Conservation (phyloP, 176 grass and related monocot genomes). For the bread wheat (Triticum aestivum) region IWGSC_CS_RefSeq_v2.1 NC_057801.1:722037668-722038167, state of each 20-base stretch:
- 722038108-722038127: conserved; percentile 36
- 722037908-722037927: conserved; percentile 44
- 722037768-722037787: conserved; percentile 59
- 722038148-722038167: conserved; percentile 41
- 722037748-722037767: conserved; percentile 48
- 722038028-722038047: conserved; percentile 29
- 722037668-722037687: conserved; percentile 52
- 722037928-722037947: conserved; percentile 18
- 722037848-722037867: too few species aligned
- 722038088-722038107: conserved; percentile 18
- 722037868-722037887: conserved; percentile 36
- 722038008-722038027: conserved; percentile 61
- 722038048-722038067: conserved; percentile 38
- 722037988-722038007: neutral
- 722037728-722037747: conserved; percentile 42
- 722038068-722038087: conserved; percentile 40
- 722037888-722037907: conserved; percentile 69
- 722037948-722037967: neutral
- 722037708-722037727: conserved; percentile 48
- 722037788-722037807: conserved; percentile 14
- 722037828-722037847: neutral
- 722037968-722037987: neutral
- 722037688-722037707: conserved; percentile 22
- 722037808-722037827: neutral
- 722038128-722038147: conserved; percentile 36